Percentiles rank a stretch among this genome's conserved stretches.
phyloP scores from a whole-genome alignment of 305 asterid genomes.

The Rubia peregrina region DNA sequence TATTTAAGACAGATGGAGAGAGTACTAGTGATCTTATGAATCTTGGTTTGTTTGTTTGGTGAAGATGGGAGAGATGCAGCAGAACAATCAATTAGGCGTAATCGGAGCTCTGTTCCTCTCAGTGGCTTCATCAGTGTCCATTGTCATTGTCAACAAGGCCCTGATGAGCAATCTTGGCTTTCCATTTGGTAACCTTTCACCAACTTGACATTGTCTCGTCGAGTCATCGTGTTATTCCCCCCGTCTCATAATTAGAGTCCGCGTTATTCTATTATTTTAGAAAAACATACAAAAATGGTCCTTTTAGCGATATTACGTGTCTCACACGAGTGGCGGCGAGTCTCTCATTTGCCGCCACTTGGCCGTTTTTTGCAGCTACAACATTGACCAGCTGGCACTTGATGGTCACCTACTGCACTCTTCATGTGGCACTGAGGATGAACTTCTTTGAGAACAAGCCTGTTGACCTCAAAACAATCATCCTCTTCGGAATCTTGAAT shows the following conservation, averaged over 20 bases:
- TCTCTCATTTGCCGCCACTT: neutral
- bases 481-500: conserved; percentile 63
- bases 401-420: conserved; percentile 86
- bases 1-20: neutral
- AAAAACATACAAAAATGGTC: neutral
- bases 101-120: conserved; percentile 78
- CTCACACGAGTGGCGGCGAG: neutral
- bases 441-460: conserved; percentile 78
- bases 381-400: conserved; percentile 94
- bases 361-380: conserved; percentile 45
- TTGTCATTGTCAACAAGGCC: conserved; percentile 92
- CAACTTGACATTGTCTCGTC: neutral
- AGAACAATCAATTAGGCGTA: conserved; percentile 65
- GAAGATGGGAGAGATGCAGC: conserved; percentile 73
- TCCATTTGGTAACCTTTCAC: conserved; percentile 49
- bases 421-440: conserved; percentile 61
- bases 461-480: conserved; percentile 55
- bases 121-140: conserved; percentile 91
- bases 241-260: too few species aligned
- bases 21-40: neutral
- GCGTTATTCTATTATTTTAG: too few species aligned
- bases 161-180: conserved; percentile 94
- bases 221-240: too few species aligned
- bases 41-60: neutral
- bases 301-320: neutral